Evolutionary conservation across 257 asterid species (phyloP).

Genomic region (Solanum pinnatisectum): DNA sequence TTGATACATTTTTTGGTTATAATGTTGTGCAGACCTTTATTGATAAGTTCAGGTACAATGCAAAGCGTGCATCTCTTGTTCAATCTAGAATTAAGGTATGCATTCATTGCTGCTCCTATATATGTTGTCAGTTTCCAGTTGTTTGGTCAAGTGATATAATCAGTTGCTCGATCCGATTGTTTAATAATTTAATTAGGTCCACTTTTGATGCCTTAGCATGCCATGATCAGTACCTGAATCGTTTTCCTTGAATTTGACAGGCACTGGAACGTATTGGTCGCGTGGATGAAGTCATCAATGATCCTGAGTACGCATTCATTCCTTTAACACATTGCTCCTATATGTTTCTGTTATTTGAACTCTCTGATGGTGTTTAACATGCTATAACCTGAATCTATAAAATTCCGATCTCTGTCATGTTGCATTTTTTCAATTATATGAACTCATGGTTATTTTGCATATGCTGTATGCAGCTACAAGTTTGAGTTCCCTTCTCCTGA

Average conservation of each 20-base stretch:
- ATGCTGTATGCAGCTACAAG: constrained; percentile 65
- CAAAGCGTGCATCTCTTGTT: constrained; percentile 98
- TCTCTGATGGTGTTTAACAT: neutral
- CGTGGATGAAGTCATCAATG: constrained; percentile 82
- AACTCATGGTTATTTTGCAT: neutral
- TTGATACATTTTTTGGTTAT: constrained; percentile 5
- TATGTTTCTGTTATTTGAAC: neutral
- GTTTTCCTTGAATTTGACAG: constrained; percentile 27
- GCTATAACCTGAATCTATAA: neutral
- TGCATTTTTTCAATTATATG: neutral
- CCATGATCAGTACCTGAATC: neutral
- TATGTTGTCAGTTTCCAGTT: neutral
- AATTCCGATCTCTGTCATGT: neutral
- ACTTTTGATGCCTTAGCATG: neutral
- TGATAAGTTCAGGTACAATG: constrained; percentile 95
- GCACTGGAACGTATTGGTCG: constrained; percentile 90
- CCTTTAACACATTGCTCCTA: neutral
- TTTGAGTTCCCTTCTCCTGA: constrained; percentile 98
- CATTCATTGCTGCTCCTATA: neutral
- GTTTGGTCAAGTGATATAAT: neutral
- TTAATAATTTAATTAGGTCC: neutral
- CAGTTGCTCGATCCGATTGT: neutral
- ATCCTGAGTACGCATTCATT: constrained; percentile 71
- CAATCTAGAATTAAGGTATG: constrained; percentile 97
- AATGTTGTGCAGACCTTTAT: constrained; percentile 61